Evolutionary conservation across 2,329 filamentous ascomycete species (phyloP).

Genomic region (Ophiostoma australiae): DNA sequence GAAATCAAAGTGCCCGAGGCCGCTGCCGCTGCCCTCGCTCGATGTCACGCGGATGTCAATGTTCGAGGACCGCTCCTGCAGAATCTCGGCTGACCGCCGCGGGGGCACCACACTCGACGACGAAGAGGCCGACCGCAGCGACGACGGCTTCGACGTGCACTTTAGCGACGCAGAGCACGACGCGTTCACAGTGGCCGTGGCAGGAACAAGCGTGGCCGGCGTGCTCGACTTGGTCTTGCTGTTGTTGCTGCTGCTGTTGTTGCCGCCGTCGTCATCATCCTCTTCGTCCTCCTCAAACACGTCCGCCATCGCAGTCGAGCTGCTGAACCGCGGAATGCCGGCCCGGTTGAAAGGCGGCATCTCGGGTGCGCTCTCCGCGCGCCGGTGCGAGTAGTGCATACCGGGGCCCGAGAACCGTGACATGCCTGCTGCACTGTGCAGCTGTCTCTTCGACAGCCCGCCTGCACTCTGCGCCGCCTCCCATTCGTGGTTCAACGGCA

Average conservation of each 20-base stretch:
- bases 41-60: conserved; percentile 29
- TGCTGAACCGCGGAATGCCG: conserved; percentile 58
- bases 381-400: conserved; percentile 68
- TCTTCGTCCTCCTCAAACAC: conserved; percentile 84
- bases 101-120: conserved; percentile 16
- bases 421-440: conserved; percentile 72
- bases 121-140: conserved; percentile 16
- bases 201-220: neutral
- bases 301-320: conserved; percentile 72
- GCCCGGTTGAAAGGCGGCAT: conserved; percentile 68
- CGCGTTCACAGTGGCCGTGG: neutral
- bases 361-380: conserved; percentile 75
- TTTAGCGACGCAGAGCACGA: conserved; percentile 2
- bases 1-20: conserved; percentile 13
- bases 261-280: conserved; percentile 36
- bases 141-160: conserved; percentile 14
- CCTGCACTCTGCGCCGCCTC: conserved; percentile 59
- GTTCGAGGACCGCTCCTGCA: conserved; percentile 22
- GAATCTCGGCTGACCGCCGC: neutral
- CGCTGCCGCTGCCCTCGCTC: conserved; percentile 16
- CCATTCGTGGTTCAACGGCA: conserved; percentile 59
- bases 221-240: conserved; percentile 2
- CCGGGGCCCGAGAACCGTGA: conserved; percentile 64
- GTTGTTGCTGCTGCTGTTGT: too few species aligned
- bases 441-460: conserved; percentile 56